Evolutionary conservation across 345 rosid genomes (phyloP), one percentile per base, ranked within the genome.

Genomic region (Lepidium aucheri): DNA sequence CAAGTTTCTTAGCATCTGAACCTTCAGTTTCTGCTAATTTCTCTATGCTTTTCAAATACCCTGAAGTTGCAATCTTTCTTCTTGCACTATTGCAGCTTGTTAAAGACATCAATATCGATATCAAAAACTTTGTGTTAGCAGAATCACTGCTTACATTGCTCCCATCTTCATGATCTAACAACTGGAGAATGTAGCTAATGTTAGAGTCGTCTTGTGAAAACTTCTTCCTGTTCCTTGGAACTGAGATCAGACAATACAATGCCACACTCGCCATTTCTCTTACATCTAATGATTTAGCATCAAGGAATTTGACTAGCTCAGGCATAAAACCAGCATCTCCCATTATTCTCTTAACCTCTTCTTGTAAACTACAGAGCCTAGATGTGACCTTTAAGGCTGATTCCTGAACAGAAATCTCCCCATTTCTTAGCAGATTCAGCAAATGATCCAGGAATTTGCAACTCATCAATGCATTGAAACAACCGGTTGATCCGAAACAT

Each of bases 21-120:
- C 79, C 91, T 68, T 90, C 96, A 10, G 86, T 86, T 62, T 84
- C 95, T 11, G 98, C 90, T 52, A 93, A 82, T 74, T 90, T 93
- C 70, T 88, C 96, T 40, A 93, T 80, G 81, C 76, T 85, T 78
- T 88, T 93, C 75, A 88, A 53, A 60, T 85, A 86, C 39, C 90
- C 90, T 24, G 97, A 93, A 69, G 47, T 72, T 14, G 72, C 89
- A 47, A 90, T 90, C 81, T 90, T 90, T 42, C 84, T 90, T 75
- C 95, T 86, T 36, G 85, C 94, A 53, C 84, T 81, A 28, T 78
- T 82, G 73, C 96, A 85, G 55, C 81, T 78, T 6, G 94, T 85
- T 54, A 93, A 76, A 4, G 92, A 81, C 84, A 81, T 76, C 65
- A 93, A 52, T 8, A 88, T 85, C 33, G 95, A 85, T 42, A 93